Evolutionary conservation across 305 asterid species (phyloP).

Genomic region (Rubia tinctorum): DNA sequence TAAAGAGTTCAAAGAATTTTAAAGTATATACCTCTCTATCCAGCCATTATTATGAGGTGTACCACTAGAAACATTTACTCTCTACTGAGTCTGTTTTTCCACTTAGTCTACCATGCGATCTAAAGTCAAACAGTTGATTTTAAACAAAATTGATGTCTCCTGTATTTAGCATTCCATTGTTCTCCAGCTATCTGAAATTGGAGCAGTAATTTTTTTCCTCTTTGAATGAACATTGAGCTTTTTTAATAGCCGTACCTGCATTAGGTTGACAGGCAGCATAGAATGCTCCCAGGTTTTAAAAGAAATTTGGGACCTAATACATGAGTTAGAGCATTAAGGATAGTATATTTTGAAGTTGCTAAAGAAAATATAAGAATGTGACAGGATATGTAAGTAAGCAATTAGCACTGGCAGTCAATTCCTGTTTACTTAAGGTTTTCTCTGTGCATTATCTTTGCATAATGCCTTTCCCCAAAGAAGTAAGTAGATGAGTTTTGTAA

Average conservation of each 20-base stretch:
- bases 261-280: neutral
- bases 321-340: too few relatives aligned
- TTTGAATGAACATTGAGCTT: neutral
- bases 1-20: too few relatives aligned
- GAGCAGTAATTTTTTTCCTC: neutral
- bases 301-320: neutral
- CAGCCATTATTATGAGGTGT: neutral
- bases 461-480: too few relatives aligned
- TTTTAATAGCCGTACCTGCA: neutral
- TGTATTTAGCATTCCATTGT: neutral
- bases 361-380: too few relatives aligned
- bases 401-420: neutral
- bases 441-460: neutral
- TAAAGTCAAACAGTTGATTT: neutral
- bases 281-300: neutral
- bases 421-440: neutral
- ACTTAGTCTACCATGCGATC: neutral
- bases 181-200: neutral
- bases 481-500: neutral
- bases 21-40: neutral
- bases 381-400: too few relatives aligned
- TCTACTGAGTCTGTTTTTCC: neutral
- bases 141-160: neutral
- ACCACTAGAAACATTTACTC: neutral
- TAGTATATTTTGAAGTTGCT: too few relatives aligned